phyloP scores from a whole-genome alignment of 2,329 filamentous ascomycete species.

The Botrytis squamosa region DNA sequence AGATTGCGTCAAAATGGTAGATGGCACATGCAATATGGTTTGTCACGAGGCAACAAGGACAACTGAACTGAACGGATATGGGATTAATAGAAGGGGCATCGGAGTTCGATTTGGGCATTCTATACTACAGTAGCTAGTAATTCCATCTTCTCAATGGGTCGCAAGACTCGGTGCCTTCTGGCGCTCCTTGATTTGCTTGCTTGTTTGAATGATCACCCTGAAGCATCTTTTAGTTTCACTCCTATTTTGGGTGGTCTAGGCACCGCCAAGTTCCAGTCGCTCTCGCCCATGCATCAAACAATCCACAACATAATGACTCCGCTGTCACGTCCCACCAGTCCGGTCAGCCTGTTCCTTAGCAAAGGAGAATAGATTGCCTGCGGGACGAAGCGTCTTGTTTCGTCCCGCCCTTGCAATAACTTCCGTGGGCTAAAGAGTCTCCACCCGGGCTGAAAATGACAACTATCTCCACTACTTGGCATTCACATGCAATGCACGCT shows the following conservation, averaged over 20 bases:
- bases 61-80: constrained; percentile 8
- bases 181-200: constrained; percentile 6
- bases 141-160: constrained; percentile 15
- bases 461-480: background rate
- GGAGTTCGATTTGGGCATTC: background rate
- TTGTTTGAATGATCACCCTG: background rate
- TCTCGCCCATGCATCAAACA: background rate
- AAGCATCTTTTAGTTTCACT: background rate
- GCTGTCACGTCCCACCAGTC: constrained; percentile 10
- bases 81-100: constrained; percentile 8
- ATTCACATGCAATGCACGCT: constrained; percentile 4
- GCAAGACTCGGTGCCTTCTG: constrained; percentile 16
- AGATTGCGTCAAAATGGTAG: constrained; percentile 14
- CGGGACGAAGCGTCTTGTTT: background rate
- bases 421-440: background rate
- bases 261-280: background rate
- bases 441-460: constrained; percentile 1
- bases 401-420: background rate
- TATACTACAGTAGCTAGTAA: constrained; percentile 14
- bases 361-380: background rate
- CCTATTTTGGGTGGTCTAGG: background rate
- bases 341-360: background rate
- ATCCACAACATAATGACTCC: background rate
- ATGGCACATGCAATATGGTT: constrained; percentile 8
- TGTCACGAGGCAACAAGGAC: constrained; percentile 13